These are phyloP conservation scores for Picea engelmannii DNA, from an alignment of 83 land plant genomes.

Conservation along the genomic window DNA sequence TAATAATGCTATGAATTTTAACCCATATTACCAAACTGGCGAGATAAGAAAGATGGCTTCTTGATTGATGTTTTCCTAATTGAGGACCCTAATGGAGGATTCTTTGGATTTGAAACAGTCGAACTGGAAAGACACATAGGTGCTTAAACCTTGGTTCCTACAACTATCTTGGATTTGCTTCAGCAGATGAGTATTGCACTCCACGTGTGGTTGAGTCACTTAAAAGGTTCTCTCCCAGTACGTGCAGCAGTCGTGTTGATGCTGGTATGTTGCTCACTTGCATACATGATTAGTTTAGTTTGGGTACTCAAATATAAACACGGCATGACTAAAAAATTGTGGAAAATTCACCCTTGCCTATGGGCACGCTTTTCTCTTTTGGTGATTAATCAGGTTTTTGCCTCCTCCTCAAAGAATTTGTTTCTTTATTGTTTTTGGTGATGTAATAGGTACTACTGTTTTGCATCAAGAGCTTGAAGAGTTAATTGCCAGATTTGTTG, in stretches of 20 bases:
- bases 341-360: neutral
- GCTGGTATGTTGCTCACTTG: slow-evolving; percentile 58
- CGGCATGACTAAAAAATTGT: neutral
- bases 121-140: slow-evolving; percentile 54
- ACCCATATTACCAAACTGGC: neutral
- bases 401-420: too few species aligned
- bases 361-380: neutral
- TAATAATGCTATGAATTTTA: neutral
- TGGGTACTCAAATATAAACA: neutral
- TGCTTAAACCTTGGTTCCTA: slow-evolving; percentile 97
- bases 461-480: slow-evolving; percentile 80
- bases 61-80: neutral
- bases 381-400: neutral
- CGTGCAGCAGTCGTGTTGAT: slow-evolving; percentile 89
- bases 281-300: neutral
- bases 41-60: neutral
- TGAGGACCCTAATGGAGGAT: neutral
- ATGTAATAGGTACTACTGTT: slow-evolving; percentile 66
- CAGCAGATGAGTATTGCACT: slow-evolving; percentile 96
- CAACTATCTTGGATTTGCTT: slow-evolving; percentile 97
- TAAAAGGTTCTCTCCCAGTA: slow-evolving; percentile 72
- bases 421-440: neutral
- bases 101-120: slow-evolving; percentile 49
- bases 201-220: slow-evolving; percentile 86
- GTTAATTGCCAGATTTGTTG: slow-evolving; percentile 78